These are phyloP conservation scores for Hemileccinum impolitum DNA, from an alignment of 768 basidiomycete species.

Conservation along the genomic window DNA sequence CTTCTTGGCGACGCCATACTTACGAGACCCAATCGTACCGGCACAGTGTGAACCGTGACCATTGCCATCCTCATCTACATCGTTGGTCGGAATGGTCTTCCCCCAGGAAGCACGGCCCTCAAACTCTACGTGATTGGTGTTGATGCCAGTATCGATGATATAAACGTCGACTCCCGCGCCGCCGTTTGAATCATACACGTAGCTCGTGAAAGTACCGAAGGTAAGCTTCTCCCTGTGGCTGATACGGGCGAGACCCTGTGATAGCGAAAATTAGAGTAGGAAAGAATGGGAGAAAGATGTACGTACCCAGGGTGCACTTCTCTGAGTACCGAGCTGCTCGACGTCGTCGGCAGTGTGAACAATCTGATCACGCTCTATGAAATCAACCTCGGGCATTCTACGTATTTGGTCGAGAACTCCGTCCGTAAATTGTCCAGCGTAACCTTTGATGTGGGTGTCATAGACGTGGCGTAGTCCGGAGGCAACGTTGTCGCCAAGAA, in stretches of 20 bases:
- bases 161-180: conserved; percentile 95
- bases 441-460: conserved; percentile 68
- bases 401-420: conserved; percentile 73
- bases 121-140: conserved; percentile 80
- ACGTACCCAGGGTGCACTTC: conserved; percentile 81
- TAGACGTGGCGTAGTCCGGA: conserved; percentile 75
- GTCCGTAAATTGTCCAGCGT: conserved; percentile 75
- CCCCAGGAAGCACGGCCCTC: conserved; percentile 92
- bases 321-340: conserved; percentile 42
- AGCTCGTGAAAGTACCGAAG: conserved; percentile 82
- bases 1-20: conserved; percentile 95
- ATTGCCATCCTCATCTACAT: conserved; percentile 87
- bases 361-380: conserved; percentile 90
- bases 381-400: conserved; percentile 83
- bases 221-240: conserved; percentile 78
- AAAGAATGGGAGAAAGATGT: background rate
- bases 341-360: conserved; percentile 57
- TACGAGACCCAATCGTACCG: conserved; percentile 90
- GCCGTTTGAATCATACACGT: conserved; percentile 65
- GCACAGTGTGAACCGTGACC: conserved; percentile 96
- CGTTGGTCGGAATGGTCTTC: conserved; percentile 81
- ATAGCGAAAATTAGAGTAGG: conserved; percentile 10
- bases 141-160: conserved; percentile 87
- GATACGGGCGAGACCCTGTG: conserved; percentile 90
- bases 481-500: conserved; percentile 41